Evolutionary conservation across 305 asterid genomes (phyloP).

Genomic region (Fraxinus dipetala): DNA sequence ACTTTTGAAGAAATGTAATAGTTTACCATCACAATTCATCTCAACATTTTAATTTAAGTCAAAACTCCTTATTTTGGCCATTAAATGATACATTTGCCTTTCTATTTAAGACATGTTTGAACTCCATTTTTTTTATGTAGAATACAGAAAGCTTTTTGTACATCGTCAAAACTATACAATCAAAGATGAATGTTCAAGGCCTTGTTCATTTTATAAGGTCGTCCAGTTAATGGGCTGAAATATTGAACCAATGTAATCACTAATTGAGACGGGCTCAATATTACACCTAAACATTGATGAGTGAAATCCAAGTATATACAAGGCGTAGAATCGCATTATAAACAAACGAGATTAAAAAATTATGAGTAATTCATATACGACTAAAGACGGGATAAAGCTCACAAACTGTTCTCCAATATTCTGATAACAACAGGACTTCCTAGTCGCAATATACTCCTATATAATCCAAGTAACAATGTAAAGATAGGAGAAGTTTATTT

Average conservation of each 20-base stretch:
- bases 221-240: neutral
- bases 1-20: neutral
- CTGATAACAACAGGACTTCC: neutral
- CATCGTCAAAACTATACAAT: neutral
- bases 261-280: neutral
- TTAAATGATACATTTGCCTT: too few relatives aligned
- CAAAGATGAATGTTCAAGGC: neutral
- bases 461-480: neutral
- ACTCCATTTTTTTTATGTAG: too few relatives aligned
- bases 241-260: neutral
- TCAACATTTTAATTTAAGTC: neutral
- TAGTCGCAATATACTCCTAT: neutral
- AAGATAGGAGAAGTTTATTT: neutral
- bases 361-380: neutral
- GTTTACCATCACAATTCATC: neutral
- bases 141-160: too few relatives aligned
- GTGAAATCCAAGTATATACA: neutral
- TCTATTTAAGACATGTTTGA: neutral
- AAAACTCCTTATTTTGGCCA: too few relatives aligned
- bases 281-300: neutral
- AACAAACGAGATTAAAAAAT: neutral
- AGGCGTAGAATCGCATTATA: neutral
- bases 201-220: neutral
- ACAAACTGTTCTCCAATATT: neutral
- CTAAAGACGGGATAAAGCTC: neutral